Evolutionary conservation across 768 basidiomycete genomes (phyloP), one percentile per base, ranked within the genome.

Genomic region (Boletus rubescentipes): DNA sequence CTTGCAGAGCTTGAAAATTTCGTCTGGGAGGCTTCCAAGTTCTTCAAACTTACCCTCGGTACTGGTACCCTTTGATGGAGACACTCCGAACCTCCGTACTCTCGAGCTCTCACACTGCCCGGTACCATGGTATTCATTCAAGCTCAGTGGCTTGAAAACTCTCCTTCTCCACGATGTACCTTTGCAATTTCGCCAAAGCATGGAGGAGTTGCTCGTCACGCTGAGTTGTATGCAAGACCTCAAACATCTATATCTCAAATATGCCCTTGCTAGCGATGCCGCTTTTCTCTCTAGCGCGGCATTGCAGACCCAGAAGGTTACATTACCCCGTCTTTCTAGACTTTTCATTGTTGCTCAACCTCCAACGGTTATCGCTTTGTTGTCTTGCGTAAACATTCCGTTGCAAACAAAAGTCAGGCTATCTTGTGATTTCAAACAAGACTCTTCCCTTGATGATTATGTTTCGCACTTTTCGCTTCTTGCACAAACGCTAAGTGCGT

Each of bases 161-260:
- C 66, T 80, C 26, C 67, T 62, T 35, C 57, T 79, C 2, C 55
- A 65, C 18, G 37, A 66, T 42, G 43, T 70, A 3, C 47, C 66
- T 23, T n/a, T 9, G 4, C 32, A 49, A 9, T 48, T 61, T 18
- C 67, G 67, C 14, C 72, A 72, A 1, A 57, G 65, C 11, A 61
- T 64, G 18, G 46, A 51, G 9, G 67, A 72, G 40, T 55, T 79
- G 16, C 46, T 73, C 9, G 53, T 63, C 18, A 63, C 64, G 10
- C 66, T 79, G 5, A 49, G 60, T 20, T 54, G 63, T 35, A 74
- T 73, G 71, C 72, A 70, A 4, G 20, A 53, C 37, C 61, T 77
- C 2, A 66, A 3, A 26, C 26, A 26, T 3, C 26, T 26, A 4
- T 61, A 68, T 46, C 61, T 78, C 16, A 61, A 26, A 4, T 6